Evolutionary conservation across 2,329 filamentous ascomycete species (phyloP).

Genomic region (Pseudogymnoascus sp.): DNA sequence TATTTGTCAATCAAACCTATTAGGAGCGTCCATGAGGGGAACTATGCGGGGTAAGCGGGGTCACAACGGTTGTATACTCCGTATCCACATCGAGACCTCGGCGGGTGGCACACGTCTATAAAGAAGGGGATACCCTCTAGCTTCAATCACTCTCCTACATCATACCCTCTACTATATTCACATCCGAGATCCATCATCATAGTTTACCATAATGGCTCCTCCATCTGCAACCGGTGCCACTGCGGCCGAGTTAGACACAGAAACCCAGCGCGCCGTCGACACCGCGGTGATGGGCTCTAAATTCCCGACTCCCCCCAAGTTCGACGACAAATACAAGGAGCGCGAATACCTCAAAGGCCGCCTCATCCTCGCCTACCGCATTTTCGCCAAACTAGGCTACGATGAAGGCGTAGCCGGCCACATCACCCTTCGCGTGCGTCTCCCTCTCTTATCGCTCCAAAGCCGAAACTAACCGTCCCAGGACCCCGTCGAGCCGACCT

Average conservation of each 20-base stretch:
- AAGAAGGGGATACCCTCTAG: neutral
- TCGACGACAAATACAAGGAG: conserved; percentile 29
- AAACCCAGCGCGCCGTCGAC: neutral
- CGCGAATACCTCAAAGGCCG: conserved; percentile 33
- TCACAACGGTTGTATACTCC: neutral
- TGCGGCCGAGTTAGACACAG: neutral
- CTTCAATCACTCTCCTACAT: neutral
- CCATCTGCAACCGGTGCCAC: neutral
- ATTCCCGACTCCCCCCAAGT: conserved; percentile 16
- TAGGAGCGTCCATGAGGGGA: neutral
- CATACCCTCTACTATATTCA: neutral
- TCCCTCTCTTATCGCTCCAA: neutral
- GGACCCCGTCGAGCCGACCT: conserved; percentile 29
- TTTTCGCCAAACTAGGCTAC: conserved; percentile 40
- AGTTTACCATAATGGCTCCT: neutral
- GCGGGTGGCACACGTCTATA: neutral
- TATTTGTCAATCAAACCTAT: neutral
- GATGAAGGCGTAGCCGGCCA: conserved; percentile 40
- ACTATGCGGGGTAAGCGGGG: conserved; percentile 5
- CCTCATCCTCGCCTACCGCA: conserved; percentile 39
- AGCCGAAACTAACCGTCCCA: conserved; percentile 12
- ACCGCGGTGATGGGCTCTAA: neutral
- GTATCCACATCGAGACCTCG: neutral
- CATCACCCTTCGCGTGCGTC: conserved; percentile 32
- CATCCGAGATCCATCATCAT: neutral